Evolutionary conservation across 1,284 basidiomycete species (phyloP).

Genomic region (Leccinum insolens): DNA sequence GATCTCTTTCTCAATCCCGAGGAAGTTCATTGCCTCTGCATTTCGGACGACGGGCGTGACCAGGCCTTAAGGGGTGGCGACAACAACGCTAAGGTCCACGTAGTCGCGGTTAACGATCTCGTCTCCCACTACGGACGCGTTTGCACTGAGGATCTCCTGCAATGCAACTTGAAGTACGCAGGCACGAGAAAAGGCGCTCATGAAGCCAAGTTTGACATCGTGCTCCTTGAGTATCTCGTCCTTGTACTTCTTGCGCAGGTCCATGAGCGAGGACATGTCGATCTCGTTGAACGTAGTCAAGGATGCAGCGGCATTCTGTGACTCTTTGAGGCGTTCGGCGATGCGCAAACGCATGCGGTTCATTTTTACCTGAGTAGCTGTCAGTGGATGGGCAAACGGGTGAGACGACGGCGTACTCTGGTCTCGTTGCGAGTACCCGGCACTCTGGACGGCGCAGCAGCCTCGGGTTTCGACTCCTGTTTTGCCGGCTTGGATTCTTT

Average conservation of each 20-base stretch:
- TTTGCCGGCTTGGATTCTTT: conserved; percentile 44
- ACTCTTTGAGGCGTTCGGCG: conserved; percentile 97
- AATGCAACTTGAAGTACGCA: conserved; percentile 71
- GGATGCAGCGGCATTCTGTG: conserved; percentile 96
- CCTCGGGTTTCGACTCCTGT: conserved; percentile 40
- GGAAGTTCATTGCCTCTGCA: conserved; percentile 83
- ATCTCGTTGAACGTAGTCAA: conserved; percentile 99
- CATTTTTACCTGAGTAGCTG: conserved; percentile 81
- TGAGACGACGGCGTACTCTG: conserved; percentile 53
- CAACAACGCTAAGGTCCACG: conserved; percentile 93
- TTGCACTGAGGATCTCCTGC: conserved; percentile 92
- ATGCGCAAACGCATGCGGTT: conserved; percentile 97
- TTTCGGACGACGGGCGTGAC: conserved; percentile 97
- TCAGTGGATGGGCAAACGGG: conserved; percentile 2
- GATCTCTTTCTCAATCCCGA: conserved; percentile 95
- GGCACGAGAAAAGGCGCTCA: conserved; percentile 96
- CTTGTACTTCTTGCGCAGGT: conserved; percentile 96
- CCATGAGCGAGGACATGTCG: conserved; percentile 96
- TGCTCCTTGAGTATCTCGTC: conserved; percentile 91
- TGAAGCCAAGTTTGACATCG: conserved; percentile 98
- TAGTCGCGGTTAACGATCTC: conserved; percentile 97
- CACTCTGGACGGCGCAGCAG: conserved; percentile 39
- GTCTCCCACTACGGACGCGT: conserved; percentile 95
- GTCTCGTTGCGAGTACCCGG: conserved; percentile 81
- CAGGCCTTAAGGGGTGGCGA: conserved; percentile 96